Base-by-base conservation (phyloP, 805 yeast species). In the Yarrowia yakushimensis region DNA sequence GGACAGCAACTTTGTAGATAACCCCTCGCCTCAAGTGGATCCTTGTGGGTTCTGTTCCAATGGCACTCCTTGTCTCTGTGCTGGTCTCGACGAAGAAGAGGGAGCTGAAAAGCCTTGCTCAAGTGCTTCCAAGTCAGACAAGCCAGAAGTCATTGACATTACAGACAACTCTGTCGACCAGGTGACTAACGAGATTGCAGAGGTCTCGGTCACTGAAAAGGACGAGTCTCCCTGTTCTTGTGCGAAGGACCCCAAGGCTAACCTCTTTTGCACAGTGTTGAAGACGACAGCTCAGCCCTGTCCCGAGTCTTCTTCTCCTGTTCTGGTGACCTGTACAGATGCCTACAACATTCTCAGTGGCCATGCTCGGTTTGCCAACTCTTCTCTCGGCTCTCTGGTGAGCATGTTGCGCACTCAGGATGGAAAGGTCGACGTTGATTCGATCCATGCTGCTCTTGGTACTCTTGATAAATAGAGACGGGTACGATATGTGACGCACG, bases 1-100 rank as follows among this genome's bases (percentile, higher is more conserved):
- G 15, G 61, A 41, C 48, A 39, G 46, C 46, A 31, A 28, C 39
- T 39, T 41, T 55, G 48, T 39, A 10, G 61, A 41, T 15, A 55
- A 55, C 3, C 48, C 46, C 11, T 55, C 48, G 20, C 48, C 61
- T 5, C 48, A 27, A 12, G 61, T 81, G 63, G 92, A 86, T 64
- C 83, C 86, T 62, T 91, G 97, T 73, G 97, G 97, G 0, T 90
- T 91, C 73, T 91, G 97, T 69, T 84, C 96, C 0, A 96, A 88
- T 67, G 91, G 84, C 67, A 83, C 96, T 0, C 90, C 96, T 2
- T 91, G 97, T 74, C 89, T 91, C 0, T 91, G 97, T 71, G 81
- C 92, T 34, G 96, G 61, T 11, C 39, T 55, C 2, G 61, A 55
- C 20, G 48, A 55, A 20, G 48, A 41, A 10, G 27, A 36, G 8